Evolutionary conservation across 202 grass and related monocot genomes (phyloP).

Genomic region (Setaria viridis): DNA sequence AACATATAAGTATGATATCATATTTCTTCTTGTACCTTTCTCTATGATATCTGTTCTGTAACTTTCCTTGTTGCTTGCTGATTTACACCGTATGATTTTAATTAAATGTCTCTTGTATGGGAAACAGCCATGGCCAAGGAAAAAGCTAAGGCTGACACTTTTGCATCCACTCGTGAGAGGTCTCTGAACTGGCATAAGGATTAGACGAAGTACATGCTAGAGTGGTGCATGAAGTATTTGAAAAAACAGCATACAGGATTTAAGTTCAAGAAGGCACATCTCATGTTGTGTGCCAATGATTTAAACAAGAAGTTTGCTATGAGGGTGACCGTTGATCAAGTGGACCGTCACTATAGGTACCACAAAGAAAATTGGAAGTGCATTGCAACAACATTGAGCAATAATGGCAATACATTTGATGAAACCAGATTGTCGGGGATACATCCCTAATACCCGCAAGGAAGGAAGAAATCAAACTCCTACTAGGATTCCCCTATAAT

Average conservation of each 20-base stretch:
- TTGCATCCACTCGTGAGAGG: neutral
- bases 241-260: conserved; percentile 2
- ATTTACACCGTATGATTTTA: too few species aligned
- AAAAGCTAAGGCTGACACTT: neutral
- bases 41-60: too few species aligned
- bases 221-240: neutral
- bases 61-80: too few species aligned
- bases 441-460: too few species aligned
- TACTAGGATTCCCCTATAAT: too few species aligned
- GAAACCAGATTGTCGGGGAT: neutral
- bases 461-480: too few species aligned
- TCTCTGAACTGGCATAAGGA: neutral
- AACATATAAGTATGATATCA: too few species aligned
- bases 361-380: neutral
- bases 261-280: neutral
- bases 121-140: neutral
- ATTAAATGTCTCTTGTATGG: neutral
- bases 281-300: neutral
- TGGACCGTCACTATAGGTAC: neutral
- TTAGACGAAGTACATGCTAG: neutral
- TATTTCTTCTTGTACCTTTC: too few species aligned
- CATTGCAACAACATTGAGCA: neutral
- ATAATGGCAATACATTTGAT: conserved; percentile 17
- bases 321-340: neutral
- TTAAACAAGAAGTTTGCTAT: conserved; percentile 9